Evolutionary conservation across 2,329 filamentous ascomycete species (phyloP).

Genomic region (Cercospora beticola): DNA sequence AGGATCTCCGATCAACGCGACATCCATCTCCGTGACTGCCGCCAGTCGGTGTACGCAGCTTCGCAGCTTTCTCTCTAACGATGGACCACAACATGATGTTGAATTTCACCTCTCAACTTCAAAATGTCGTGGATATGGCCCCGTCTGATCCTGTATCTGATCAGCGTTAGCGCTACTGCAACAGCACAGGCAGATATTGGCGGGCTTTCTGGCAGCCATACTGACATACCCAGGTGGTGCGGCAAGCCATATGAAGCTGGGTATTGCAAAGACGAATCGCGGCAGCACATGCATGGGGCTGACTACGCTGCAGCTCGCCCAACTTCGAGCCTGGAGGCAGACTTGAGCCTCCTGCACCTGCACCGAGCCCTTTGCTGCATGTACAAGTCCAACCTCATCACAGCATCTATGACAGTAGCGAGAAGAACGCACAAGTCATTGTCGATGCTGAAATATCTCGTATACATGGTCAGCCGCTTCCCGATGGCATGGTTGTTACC

Average conservation of each 20-base stretch:
- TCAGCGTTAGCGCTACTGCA: neutral
- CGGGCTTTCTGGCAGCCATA: constrained; percentile 29
- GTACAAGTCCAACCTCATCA: constrained; percentile 50
- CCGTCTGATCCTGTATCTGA: neutral
- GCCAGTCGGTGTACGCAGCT: neutral
- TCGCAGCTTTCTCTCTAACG: neutral
- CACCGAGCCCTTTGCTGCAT: constrained; percentile 43
- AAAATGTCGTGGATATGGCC: neutral
- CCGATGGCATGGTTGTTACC: neutral
- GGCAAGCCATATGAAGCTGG: constrained; percentile 47
- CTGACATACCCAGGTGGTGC: constrained; percentile 51
- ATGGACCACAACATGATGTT: neutral
- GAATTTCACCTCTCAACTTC: neutral
- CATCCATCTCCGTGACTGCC: neutral
- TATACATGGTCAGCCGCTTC: constrained; percentile 40
- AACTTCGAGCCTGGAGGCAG: constrained; percentile 52
- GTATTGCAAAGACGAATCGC: neutral
- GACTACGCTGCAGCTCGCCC: constrained; percentile 41
- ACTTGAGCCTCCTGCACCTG: constrained; percentile 43
- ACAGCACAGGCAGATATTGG: constrained; percentile 18
- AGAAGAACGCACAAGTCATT: constrained; percentile 43
- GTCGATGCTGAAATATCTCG: constrained; percentile 46
- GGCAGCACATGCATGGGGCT: neutral
- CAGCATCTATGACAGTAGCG: constrained; percentile 49
- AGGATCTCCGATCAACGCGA: neutral